These are phyloP conservation scores for Amanita muscaria DNA, from an alignment of 768 basidiomycete species.

Conservation along the genomic window DNA sequence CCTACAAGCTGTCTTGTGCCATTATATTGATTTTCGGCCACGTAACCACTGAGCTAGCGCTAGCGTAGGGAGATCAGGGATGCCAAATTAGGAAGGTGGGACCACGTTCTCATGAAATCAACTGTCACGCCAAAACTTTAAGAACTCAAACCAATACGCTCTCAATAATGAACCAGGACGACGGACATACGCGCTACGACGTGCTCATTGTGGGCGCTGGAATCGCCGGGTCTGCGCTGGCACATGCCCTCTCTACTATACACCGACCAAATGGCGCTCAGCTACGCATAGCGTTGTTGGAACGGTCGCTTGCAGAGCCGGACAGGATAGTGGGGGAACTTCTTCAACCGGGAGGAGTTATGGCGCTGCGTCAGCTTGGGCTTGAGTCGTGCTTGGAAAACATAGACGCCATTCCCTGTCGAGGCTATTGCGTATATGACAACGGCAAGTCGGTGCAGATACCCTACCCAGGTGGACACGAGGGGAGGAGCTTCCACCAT, in stretches of 20 bases:
- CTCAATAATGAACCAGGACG: not conserved
- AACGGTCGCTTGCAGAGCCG: conserved; percentile 86
- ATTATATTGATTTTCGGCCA: too few relatives aligned
- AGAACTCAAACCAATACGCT: not conserved
- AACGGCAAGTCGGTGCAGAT: conserved; percentile 68
- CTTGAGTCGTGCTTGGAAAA: conserved; percentile 67
- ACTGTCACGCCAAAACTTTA: too few relatives aligned
- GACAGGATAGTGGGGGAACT: conserved; percentile 98
- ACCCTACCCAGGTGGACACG: conserved; percentile 67
- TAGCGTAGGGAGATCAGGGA: not conserved
- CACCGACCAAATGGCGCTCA: conserved; percentile 37
- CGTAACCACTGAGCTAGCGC: too few relatives aligned
- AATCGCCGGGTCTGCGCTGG: conserved; percentile 80
- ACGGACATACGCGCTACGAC: conserved; percentile 46
- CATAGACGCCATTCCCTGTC: conserved; percentile 78
- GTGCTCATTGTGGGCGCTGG: conserved; percentile 89
- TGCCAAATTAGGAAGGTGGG: conserved; percentile 6
- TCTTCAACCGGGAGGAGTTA: conserved; percentile 86
- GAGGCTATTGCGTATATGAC: conserved; percentile 81
- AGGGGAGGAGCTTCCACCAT: conserved; percentile 90
- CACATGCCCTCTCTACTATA: conserved; percentile 68
- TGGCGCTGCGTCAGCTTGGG: conserved; percentile 69
- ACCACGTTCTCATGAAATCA: not conserved
- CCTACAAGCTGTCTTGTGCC: too few relatives aligned
- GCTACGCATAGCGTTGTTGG: conserved; percentile 75